Evolutionary conservation across 75 land plant genomes (phyloP), one percentile per base, ranked within the genome.

Genomic region (Sequoiadendron giganteum): DNA sequence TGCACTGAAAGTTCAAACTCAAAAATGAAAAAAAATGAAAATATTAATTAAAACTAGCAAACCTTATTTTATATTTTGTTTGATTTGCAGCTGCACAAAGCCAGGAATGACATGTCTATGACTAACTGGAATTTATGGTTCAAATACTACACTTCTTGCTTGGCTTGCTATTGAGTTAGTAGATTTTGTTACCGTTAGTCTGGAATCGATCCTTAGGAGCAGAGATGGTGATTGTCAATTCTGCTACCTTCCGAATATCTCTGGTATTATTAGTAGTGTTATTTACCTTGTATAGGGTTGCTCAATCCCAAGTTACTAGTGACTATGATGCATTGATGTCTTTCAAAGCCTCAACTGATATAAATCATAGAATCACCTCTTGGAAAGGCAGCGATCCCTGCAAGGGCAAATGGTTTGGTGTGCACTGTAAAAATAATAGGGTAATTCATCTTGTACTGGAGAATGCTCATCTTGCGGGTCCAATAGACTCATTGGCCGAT

Each of bases 361-460:
- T 87, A 54, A 43, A 28, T 55, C 25, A 45, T 78, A 68, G 61
- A 38, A 42, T 83, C 25, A 81, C 48, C 40, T 85, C 91, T 45
- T 91, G 92, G 92, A 85, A 49, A 65, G 21, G 42, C n/a, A 49
- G 40, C 43, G 89, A 91, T 55, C 91, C 92, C 19, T 91, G 92
- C 87, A 65, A 36, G 1, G 56, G 77, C 10, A 43, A 56, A n/a
- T 91, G 92, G 92, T 40, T 49, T 75, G 92, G 92, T 9, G 85
- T 91, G 39, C 34, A 45, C 54, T 91, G 92, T 84, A 61, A 85
- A 56, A 61, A 58, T 34, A 85, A 84, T 7, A 55, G 87, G n/a
- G 92, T 91, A 11, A 55, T 54, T 34, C 89, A 82, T 70, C 87
- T 91, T 75, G 89, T 91, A 30, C 87, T 91, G 38, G 84, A 91